Evolutionary conservation across 352 stramenopile genomes (phyloP).

Genomic region (Nothophytophthora sp.): DNA sequence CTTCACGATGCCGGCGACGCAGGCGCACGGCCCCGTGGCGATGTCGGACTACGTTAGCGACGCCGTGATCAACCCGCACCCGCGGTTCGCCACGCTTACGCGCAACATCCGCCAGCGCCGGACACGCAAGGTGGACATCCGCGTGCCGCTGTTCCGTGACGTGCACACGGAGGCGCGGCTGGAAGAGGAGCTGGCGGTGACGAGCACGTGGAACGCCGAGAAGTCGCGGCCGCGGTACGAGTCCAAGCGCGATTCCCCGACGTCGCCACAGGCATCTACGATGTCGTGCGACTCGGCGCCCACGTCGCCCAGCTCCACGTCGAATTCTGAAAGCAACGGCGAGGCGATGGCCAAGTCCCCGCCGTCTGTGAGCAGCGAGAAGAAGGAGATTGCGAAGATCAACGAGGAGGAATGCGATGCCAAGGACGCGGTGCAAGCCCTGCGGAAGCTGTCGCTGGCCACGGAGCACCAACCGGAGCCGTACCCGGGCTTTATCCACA

Average conservation of each 20-base stretch:
- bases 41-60: constrained; percentile 98
- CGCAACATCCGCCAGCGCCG: constrained; percentile 98
- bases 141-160: constrained; percentile 85
- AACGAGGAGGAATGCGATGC: constrained; percentile 40
- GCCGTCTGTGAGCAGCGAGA: constrained; percentile 21
- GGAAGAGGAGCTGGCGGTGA: constrained; percentile 58
- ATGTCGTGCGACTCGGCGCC: constrained; percentile 19
- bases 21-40: constrained; percentile 78
- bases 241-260: constrained; percentile 45
- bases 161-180: constrained; percentile 78
- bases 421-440: constrained; percentile 51
- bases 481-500: constrained; percentile 94
- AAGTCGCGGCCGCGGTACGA: constrained; percentile 78
- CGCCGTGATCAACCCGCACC: constrained; percentile 98
- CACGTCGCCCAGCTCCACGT: constrained; percentile 43
- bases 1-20: constrained; percentile 81
- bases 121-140: constrained; percentile 86
- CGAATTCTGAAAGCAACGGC: constrained; percentile 47
- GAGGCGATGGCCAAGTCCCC: constrained; percentile 77
- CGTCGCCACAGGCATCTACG: constrained; percentile 14
- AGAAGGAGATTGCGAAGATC: constrained; percentile 1
- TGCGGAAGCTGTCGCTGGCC: constrained; percentile 32
- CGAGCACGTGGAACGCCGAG: constrained; percentile 75
- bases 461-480: constrained; percentile 73
- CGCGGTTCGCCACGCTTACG: constrained; percentile 97